A percentile compares a stretch with the other conserved stretches of the same genome.
These are phyloP conservation scores for Lactifluus subvellereus DNA, from an alignment of 768 basidiomycete genomes.

Conservation along the genomic window DNA sequence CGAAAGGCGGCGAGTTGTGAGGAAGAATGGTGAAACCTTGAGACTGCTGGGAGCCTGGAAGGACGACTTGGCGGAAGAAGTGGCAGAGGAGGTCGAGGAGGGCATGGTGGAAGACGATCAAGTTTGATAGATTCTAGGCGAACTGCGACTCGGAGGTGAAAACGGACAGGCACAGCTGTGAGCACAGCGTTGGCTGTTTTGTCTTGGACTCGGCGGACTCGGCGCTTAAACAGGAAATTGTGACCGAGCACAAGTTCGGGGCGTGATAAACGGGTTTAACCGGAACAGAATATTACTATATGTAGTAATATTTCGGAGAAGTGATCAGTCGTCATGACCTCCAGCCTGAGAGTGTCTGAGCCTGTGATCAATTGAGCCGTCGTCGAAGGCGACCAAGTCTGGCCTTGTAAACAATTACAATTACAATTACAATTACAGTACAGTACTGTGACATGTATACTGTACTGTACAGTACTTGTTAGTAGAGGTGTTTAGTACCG, in stretches of 20 bases:
- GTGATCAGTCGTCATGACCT: background rate
- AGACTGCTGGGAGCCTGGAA: conserved; percentile 19
- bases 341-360: background rate
- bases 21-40: conserved; percentile 11
- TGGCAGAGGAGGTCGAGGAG: conserved; percentile 13
- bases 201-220: background rate
- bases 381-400: no score
- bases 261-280: background rate
- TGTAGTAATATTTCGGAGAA: conserved; percentile 1
- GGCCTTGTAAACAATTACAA: no score
- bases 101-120: conserved; percentile 2
- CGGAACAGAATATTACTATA: background rate
- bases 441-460: no score
- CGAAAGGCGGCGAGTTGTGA: background rate
- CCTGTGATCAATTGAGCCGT: no score
- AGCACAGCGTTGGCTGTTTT: background rate
- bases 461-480: no score
- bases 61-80: conserved; percentile 12
- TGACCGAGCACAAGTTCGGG: background rate
- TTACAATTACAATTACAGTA: no score
- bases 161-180: no score
- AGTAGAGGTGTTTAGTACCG: no score
- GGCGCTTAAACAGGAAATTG: background rate
- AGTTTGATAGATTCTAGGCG: background rate
- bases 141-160: no score